Percentiles rank a stretch among this genome's conserved stretches.
Conservation (phyloP, 169 alveolate genomes). For the Neospora caninum region DNA sequence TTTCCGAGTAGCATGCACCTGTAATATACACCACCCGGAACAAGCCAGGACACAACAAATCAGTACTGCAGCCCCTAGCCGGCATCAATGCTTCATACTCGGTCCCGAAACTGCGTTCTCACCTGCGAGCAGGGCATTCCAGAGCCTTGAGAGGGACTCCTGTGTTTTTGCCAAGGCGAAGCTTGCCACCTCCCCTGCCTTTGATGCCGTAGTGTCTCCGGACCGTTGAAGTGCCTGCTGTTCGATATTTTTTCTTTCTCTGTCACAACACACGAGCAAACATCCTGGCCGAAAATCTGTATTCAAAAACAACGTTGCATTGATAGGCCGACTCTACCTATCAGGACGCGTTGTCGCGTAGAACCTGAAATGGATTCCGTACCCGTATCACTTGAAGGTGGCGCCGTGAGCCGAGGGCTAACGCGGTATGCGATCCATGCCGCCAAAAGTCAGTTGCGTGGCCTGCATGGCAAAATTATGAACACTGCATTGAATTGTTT, state of each 20-base stretch:
- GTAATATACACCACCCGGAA: neutral
- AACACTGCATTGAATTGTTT: too few species aligned
- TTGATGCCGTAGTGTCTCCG: slow-evolving; percentile 79
- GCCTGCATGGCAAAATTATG: neutral
- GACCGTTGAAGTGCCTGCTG: slow-evolving; percentile 78
- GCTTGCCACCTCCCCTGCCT: slow-evolving; percentile 82
- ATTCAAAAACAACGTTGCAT: neutral
- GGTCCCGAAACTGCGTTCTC: neutral
- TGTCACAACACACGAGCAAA: neutral
- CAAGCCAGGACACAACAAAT: neutral
- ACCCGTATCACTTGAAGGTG: slow-evolving; percentile 20
- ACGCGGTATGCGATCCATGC: slow-evolving; percentile 11
- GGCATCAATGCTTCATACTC: neutral
- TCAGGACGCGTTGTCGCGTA: neutral
- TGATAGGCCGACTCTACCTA: too few species aligned
- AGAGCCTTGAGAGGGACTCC: slow-evolving; percentile 80
- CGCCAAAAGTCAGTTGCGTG: neutral
- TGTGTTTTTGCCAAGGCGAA: slow-evolving; percentile 76
- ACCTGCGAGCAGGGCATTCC: slow-evolving; percentile 81
- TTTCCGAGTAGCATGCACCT: slow-evolving; percentile 88
- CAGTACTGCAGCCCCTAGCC: neutral
- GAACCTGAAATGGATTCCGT: neutral
- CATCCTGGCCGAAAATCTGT: neutral
- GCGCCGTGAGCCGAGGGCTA: slow-evolving; percentile 3
- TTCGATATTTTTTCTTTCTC: slow-evolving; percentile 73